Evolutionary conservation across 257 asterid species (phyloP).

Genomic region (Scutellaria barbata): DNA sequence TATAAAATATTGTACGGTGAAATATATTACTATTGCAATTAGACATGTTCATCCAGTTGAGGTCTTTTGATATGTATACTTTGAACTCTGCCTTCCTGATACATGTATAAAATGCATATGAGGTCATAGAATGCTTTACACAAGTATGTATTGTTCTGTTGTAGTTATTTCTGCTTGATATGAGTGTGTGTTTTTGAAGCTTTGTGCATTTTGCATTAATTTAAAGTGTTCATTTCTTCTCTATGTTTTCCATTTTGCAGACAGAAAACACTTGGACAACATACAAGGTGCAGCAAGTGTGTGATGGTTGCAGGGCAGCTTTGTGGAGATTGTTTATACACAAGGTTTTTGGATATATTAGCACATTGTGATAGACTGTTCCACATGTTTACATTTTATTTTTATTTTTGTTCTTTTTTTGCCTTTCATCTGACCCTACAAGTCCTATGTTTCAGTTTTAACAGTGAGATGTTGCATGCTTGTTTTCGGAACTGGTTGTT

Average conservation of each 20-base stretch:
- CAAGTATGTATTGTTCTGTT: neutral
- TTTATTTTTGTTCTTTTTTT: too few relatives aligned
- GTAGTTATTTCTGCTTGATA: neutral
- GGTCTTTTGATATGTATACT: neutral
- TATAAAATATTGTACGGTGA: too few relatives aligned
- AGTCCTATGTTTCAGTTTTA: neutral
- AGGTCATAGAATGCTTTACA: neutral
- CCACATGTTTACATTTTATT: neutral
- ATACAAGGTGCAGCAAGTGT: slow-evolving; percentile 67
- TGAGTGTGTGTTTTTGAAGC: slow-evolving; percentile 2
- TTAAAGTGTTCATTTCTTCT: neutral
- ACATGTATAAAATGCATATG: neutral
- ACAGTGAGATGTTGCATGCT: neutral
- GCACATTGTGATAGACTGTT: neutral
- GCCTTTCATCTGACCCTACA: neutral
- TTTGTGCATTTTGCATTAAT: neutral
- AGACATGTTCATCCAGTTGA: neutral
- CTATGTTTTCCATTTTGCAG: slow-evolving; percentile 41
- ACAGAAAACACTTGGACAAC: slow-evolving; percentile 65
- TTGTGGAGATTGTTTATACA: slow-evolving; percentile 84
- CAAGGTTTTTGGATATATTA: slow-evolving; percentile 48
- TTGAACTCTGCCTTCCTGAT: neutral
- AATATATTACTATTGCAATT: too few relatives aligned
- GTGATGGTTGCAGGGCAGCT: slow-evolving; percentile 52
- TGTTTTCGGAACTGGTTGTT: neutral